A percentile compares a stretch with the other conserved stretches of the same genome.
Conservation (phyloP, 768 basidiomycete species). For the Panaeolus cyanescens region DNA sequence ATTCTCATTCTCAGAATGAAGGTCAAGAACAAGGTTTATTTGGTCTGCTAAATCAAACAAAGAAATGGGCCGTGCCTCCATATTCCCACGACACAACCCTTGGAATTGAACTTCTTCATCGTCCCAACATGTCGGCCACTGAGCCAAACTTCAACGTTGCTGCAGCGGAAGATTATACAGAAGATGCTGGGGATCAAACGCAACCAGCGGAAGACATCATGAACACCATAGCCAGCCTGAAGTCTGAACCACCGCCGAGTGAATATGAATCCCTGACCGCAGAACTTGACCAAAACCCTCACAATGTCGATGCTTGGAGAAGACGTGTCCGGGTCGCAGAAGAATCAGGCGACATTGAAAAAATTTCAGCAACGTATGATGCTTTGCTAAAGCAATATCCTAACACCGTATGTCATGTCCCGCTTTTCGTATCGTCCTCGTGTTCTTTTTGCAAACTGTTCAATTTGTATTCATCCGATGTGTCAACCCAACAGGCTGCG, state of each 20-base stretch:
- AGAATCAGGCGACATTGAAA: slow-evolving; percentile 73
- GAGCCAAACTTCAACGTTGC: slow-evolving; percentile 5
- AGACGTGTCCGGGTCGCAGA: slow-evolving; percentile 79
- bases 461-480: background rate
- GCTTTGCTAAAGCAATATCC: slow-evolving; percentile 84
- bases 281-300: slow-evolving; percentile 65
- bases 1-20: background rate
- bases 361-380: slow-evolving; percentile 82
- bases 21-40: background rate
- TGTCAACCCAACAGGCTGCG: slow-evolving; percentile 52
- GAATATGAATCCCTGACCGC: slow-evolving; percentile 69
- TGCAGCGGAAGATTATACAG: slow-evolving; percentile 19
- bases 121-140: slow-evolving; percentile 13
- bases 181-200: slow-evolving; percentile 28
- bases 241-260: slow-evolving; percentile 44
- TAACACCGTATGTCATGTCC: slow-evolving; percentile 74
- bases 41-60: slow-evolving; percentile 1
- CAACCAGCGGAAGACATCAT: slow-evolving; percentile 38
- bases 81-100: slow-evolving; percentile 2
- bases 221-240: slow-evolving; percentile 28
- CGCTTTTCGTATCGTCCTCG: slow-evolving; percentile 4
- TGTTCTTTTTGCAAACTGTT: slow-evolving; percentile 8
- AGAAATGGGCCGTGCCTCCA: background rate
- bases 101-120: slow-evolving; percentile 7
- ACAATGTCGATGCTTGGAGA: slow-evolving; percentile 80